Evolutionary conservation across 2,329 filamentous ascomycete genomes (phyloP).

Genomic region (Fusarium sp.): DNA sequence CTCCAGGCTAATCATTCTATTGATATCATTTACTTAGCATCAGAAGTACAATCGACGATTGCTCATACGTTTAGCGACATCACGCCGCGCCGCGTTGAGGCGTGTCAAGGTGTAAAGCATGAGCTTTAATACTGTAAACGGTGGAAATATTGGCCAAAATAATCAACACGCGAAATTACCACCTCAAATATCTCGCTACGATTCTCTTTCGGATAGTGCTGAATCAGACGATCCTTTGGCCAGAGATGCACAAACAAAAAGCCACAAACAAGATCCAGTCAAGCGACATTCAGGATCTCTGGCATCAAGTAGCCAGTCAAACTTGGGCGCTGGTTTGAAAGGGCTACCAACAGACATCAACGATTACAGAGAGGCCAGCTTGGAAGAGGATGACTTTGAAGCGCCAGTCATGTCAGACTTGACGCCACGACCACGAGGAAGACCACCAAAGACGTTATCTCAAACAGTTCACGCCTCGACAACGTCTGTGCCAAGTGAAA

Average conservation of each 20-base stretch:
- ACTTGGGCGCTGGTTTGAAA: constrained; percentile 39
- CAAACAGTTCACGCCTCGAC: not conserved
- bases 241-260: constrained; percentile 11
- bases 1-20: fast-evolving
- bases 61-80: not conserved
- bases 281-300: constrained; percentile 12
- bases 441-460: constrained; percentile 19
- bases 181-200: not conserved
- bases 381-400: constrained; percentile 14
- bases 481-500: constrained; percentile 1
- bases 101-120: constrained; percentile 8
- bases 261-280: constrained; percentile 15
- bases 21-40: not conserved
- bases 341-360: constrained; percentile 16
- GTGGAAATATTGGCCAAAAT: not conserved
- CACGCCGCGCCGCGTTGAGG: constrained; percentile 12
- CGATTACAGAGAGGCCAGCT: constrained; percentile 5
- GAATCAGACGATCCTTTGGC: constrained; percentile 41
- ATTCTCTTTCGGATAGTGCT: constrained; percentile 15
- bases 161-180: not conserved
- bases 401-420: constrained; percentile 38
- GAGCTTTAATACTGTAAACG: constrained; percentile 14
- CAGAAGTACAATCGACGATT: not conserved
- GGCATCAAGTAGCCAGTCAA: constrained; percentile 2
- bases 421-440: constrained; percentile 27